Base-by-base conservation (phyloP, 805 yeast species). In the Millerago galiae region DNA sequence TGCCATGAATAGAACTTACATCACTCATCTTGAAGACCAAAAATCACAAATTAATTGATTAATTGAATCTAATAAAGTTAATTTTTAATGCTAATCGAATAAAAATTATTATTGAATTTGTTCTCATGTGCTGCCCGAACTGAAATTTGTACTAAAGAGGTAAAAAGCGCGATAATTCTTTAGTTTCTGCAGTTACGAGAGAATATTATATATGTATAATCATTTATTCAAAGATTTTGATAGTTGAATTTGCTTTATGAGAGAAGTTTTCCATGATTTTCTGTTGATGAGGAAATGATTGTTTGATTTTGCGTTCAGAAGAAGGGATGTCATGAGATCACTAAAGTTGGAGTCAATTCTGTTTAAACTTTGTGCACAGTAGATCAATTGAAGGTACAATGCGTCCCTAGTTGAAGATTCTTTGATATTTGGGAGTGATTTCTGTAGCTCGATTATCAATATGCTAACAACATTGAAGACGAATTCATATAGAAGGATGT, bases 291-390 rank as follows among this genome's bases (percentile, higher is more conserved):
- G 40, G 26, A 35, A 48, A 1, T 26, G 17, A 1, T 26, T 34
- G 8, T 42, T 44, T 3, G 34, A 14, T 18, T 52, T 56, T 1
- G 51, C 35, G 24, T 55, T 50, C n/a, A 54, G 43, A 12, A 77
- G 52, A 34, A 67, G 67, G 45, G 67, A 60, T 1, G 72, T 57
- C 40, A 79, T 60, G n/a, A 74, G 49, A 26, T 69, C 60, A 63
- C 85, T 82, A 58, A 86, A 85, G 52, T 83, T 86, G 4, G 77
- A 77, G 12, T 85, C 82, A 16, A 77, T 75, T 48, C 89, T 68
- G 1, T 83, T 80, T 40, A 91, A 67, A 30, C 95, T 81, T 57
- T 83, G 88, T n/a, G 95, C 83, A 50, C 96, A 86, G 63, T 90
- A 91, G 1, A 87, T 79, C 31, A 90, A 63, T 62, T 91, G 99